Conservation (phyloP, 371 early-diverging fungal genomes). For the Chytridium lagenaria region DNA sequence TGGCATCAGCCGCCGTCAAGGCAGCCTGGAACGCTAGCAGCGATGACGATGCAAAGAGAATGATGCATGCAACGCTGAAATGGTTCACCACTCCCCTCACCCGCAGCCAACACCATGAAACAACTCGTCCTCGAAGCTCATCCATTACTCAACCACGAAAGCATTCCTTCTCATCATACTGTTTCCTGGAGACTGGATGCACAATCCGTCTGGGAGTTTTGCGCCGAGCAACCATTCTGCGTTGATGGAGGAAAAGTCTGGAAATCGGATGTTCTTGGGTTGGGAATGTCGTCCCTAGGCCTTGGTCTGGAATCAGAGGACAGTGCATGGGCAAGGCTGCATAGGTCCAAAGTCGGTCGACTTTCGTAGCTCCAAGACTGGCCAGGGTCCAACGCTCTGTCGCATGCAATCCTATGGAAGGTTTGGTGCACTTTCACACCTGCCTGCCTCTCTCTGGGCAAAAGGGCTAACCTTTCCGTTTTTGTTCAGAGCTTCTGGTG, state of each 20-base stretch:
- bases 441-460: too few species aligned
- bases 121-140: neutral
- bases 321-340: constrained; percentile 1
- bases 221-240: neutral
- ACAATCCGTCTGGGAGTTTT: neutral
- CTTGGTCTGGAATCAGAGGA: neutral
- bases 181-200: constrained; percentile 7
- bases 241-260: neutral
- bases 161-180: neutral
- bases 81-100: neutral
- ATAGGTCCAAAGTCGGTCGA: constrained; percentile 4
- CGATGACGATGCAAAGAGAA: neutral
- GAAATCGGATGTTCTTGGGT: neutral
- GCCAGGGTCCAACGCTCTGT: neutral
- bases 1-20: neutral
- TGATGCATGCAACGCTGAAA: neutral
- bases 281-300: neutral
- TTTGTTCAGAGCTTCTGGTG: too few species aligned
- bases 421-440: neutral
- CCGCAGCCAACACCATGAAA: neutral
- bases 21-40: neutral
- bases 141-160: neutral
- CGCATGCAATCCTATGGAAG: neutral
- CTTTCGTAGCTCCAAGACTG: neutral
- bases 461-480: too few species aligned